Conservation (phyloP, 2,329 filamentous ascomycete genomes). For the Moelleriella libera region DNA sequence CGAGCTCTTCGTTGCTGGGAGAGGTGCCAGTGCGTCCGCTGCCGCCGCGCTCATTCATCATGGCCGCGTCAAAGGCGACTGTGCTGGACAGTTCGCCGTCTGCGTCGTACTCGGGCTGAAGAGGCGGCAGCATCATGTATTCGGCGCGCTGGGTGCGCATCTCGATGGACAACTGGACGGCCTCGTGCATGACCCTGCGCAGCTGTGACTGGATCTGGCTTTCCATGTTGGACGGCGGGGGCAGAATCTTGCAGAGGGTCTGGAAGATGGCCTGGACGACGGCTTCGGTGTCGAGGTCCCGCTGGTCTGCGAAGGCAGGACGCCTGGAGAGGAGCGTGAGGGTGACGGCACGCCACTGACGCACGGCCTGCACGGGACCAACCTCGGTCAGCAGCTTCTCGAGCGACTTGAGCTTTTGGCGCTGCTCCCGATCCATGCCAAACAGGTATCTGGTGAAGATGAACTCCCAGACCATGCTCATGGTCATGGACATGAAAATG, state of each 20-base stretch:
- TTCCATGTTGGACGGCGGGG: constrained; percentile 71
- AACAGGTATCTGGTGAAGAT: constrained; percentile 97
- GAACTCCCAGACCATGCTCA: constrained; percentile 99
- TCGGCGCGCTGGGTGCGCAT: constrained; percentile 96
- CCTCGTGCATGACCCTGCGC: constrained; percentile 73
- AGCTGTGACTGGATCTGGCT: constrained; percentile 71
- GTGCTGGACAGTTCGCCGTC: constrained; percentile 81
- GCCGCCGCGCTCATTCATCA: constrained; percentile 88
- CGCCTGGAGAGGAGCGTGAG: constrained; percentile 76
- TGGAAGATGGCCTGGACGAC: constrained; percentile 79
- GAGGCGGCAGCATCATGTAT: constrained; percentile 95
- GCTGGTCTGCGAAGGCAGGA: constrained; percentile 66
- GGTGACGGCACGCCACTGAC: constrained; percentile 93
- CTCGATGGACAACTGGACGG: constrained; percentile 82
- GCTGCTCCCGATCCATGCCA: constrained; percentile 94
- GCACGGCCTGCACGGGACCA: constrained; percentile 76
- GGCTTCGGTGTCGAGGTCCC: constrained; percentile 81
- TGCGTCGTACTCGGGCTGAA: constrained; percentile 88
- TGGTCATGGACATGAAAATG: constrained; percentile 96
- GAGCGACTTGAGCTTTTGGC: constrained; percentile 90
- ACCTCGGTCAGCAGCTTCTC: constrained; percentile 87
- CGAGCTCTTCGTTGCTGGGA: constrained; percentile 61
- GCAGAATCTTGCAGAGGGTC: constrained; percentile 71
- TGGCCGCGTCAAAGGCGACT: constrained; percentile 77
- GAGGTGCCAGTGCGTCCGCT: constrained; percentile 4